Evolutionary conservation across 495 filamentous ascomycete genomes (phyloP).

Genomic region (Xylaria intraflava): DNA sequence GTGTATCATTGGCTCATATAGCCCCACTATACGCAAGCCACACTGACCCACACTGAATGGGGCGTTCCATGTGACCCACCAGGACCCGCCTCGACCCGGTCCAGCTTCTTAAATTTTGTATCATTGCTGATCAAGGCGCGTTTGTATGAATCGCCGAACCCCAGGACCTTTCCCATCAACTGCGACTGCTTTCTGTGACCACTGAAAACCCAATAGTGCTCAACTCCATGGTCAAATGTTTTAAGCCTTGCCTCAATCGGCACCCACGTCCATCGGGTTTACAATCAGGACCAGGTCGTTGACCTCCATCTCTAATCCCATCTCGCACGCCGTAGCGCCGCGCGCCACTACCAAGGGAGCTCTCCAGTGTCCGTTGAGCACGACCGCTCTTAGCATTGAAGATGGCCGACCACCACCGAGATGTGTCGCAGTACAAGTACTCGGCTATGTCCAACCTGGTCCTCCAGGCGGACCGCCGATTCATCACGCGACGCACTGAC

Average conservation of each 20-base stretch:
- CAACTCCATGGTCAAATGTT: constrained; percentile 20
- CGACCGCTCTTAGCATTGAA: constrained; percentile 25
- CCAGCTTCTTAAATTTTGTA: constrained; percentile 21
- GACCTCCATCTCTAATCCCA: constrained; percentile 19
- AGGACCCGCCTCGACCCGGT: neutral
- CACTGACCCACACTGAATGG: too few relatives aligned
- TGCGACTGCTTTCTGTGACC: constrained; percentile 12
- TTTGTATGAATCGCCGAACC: constrained; percentile 15
- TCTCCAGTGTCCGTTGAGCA: neutral
- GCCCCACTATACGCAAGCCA: neutral
- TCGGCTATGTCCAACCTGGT: constrained; percentile 99
- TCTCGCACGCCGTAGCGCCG: neutral
- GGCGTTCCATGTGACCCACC: too few relatives aligned
- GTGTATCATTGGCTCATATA: neutral
- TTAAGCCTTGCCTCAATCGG: constrained; percentile 19
- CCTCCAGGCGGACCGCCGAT: constrained; percentile 96
- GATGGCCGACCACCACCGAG: constrained; percentile 80
- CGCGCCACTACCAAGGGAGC: neutral
- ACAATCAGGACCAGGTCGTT: constrained; percentile 20
- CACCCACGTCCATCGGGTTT: constrained; percentile 23
- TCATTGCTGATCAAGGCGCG: constrained; percentile 2
- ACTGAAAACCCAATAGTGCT: neutral
- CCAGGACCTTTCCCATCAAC: neutral
- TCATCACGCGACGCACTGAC: constrained; percentile 84
- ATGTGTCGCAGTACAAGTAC: constrained; percentile 99